Evolutionary conservation across 441 rosid species (phyloP), one percentile per base, ranked within the genome.

Genomic region (Erysimum cheiri): DNA sequence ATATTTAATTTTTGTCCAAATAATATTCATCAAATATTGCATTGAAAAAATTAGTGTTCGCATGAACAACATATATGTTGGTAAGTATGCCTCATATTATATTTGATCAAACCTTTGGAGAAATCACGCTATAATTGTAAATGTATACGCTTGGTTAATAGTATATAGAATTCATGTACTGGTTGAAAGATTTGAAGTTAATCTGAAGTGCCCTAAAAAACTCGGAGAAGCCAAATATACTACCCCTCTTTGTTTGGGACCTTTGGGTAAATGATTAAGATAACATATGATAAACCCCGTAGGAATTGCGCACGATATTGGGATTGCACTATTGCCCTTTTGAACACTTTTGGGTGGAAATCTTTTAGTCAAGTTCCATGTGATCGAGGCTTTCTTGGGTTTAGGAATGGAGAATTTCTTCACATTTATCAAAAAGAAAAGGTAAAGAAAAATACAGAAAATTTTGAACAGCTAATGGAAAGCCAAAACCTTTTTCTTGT

Each of bases 361-460:
- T 43, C 63, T 68, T 74, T 24, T 22, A 40, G 61, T 49, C 29
- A 69, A 67, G 71, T 64, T 75, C 74, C 68, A 48, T 54, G 63
- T 64, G 72, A 50, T 70, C 68, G 74, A 55, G 71, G 67, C 60
- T 58, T 67, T 75, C 75, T 75, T 70, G 79, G 79, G 71, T 70
- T 75, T 58, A 65, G 29, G 33, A 70, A 63, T 12, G 63, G 7
- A 75, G 67, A 70, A 75, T 64, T 75, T 58, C 50, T 70, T 64
- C 79, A 70, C 79, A 75, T 64, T 40, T 64, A 62, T 64, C 71
- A 39, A 75, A 47, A 63, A 19, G 1, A 35, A 69, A 75, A 53
- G 33, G 47, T 64, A 60, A 9, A 46, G 24, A 55, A 62, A 61
- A 55, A 55, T 43, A 29, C 50, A 31, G 32, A 75, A 68, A 47